Evolutionary conservation across 208 protist species (phyloP).

Genomic region (Leishmania mexicana): DNA sequence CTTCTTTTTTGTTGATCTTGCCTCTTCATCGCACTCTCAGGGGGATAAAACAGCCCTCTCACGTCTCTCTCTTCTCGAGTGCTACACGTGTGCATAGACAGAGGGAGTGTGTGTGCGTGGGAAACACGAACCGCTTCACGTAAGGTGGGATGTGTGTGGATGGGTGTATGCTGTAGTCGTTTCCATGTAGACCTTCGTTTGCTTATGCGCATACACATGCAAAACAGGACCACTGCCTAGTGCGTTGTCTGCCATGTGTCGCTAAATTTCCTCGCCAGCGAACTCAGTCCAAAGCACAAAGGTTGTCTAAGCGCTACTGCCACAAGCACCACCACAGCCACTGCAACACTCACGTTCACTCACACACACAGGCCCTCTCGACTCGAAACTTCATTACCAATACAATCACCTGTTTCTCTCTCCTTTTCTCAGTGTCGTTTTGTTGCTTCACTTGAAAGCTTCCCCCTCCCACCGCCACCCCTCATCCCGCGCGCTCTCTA

Average conservation of each 20-base stretch:
- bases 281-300: not conserved
- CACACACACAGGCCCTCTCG: not conserved
- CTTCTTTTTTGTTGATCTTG: not conserved
- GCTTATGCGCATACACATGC: not conserved
- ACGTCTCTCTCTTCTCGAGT: not conserved
- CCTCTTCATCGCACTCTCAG: slow-evolving; percentile 13
- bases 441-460: not conserved
- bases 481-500: not conserved
- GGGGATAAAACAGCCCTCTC: not conserved
- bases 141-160: not conserved
- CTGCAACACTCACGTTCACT: not conserved
- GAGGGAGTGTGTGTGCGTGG: not conserved
- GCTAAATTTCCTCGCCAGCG: not conserved
- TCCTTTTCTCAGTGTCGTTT: not conserved
- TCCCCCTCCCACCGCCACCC: not conserved
- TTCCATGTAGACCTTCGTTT: not conserved
- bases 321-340: not conserved
- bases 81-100: not conserved
- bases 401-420: not conserved
- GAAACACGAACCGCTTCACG: not conserved
- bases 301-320: not conserved
- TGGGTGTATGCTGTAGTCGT: not conserved
- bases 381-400: not conserved
- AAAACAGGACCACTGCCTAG: not conserved
- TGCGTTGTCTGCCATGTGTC: not conserved